A percentile compares a stretch with the other conserved stretches of the same genome.
phyloP scores from a whole-genome alignment of 768 basidiomycete genomes.

The Ephemerocybe angulata region DNA sequence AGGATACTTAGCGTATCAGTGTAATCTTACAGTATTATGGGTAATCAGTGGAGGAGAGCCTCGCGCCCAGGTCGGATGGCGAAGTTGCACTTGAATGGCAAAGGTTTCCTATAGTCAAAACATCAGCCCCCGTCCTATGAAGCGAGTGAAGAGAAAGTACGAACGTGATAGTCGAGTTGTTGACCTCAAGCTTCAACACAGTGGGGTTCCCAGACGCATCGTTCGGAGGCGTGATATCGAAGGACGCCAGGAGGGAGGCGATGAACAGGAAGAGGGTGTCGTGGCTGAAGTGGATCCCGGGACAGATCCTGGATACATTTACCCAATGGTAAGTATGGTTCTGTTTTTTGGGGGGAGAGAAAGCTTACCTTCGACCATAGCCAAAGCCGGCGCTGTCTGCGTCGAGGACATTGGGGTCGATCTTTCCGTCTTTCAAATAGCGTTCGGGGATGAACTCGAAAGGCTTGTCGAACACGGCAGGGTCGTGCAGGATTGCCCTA shows the following conservation, averaged over 20 bases:
- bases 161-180: too few species aligned
- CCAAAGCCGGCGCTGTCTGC: slow-evolving; percentile 16
- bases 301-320: slow-evolving; percentile 49
- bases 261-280: slow-evolving; percentile 44
- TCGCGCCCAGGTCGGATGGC: too few species aligned
- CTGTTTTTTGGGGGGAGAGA: background rate
- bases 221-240: slow-evolving; percentile 34
- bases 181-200: slow-evolving; percentile 8
- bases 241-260: slow-evolving; percentile 40
- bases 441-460: slow-evolving; percentile 38
- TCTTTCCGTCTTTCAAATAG: slow-evolving; percentile 24
- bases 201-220: slow-evolving; percentile 31
- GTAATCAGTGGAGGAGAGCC: too few species aligned
- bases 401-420: slow-evolving; percentile 11
- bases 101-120: too few species aligned
- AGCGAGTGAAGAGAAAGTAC: too few species aligned
- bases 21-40: too few species aligned
- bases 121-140: too few species aligned
- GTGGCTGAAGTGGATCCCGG: slow-evolving; percentile 44
- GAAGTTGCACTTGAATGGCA: too few species aligned
- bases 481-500: slow-evolving; percentile 24
- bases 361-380: slow-evolving; percentile 21
- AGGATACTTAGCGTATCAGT: too few species aligned
- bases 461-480: slow-evolving; percentile 19
- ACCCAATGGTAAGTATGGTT: slow-evolving; percentile 10